Evolutionary conservation across 2,329 filamentous ascomycete genomes (phyloP), one percentile per base, ranked within the genome.

Genomic region (Cadophora gregata): DNA sequence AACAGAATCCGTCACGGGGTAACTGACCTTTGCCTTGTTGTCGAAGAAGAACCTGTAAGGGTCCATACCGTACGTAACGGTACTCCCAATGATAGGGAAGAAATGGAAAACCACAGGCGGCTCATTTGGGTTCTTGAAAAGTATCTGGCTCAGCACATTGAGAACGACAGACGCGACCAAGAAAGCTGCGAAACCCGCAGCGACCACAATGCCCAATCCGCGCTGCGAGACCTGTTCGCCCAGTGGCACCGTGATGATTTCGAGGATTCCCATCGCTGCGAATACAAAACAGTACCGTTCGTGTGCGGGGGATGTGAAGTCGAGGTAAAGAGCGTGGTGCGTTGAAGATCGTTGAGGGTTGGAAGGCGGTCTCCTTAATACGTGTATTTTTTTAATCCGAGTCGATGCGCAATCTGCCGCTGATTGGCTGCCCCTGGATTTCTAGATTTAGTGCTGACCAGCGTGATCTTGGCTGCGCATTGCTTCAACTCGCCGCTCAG

Each of bases 61-160:
- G 76, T 98, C 93, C 80, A 97, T 97, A 79, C 95, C 95, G 81
- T 98, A 99, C 53, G 88, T 92, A 75, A 98, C 84, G 67, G 96
- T 97, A 82, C 90, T 97, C 71, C 95, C 95, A 75, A 99, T 85
- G 72, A 97, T 81, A 67, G 92, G 92, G 75, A 95, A 85, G 86
- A 87, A 92, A 79, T 93, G 90, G 79, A 94, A 95, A 69, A 95
- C 91, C 66, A 94, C 74, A 0, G 92, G 92, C 33, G 92, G 92
- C 78, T 93, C 91, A 78, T 93, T 91, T 61, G 90, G 87, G 74
- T 93, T 95, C 81, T 88, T 92, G 82, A 93, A 88, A 69, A 97
- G 81, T 65, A 96, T 74, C 80, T 98, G 95, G 70, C 84, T 84
- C 73, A 92, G 76, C 71, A 98, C 89, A 79, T 98, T 97, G 81